Evolutionary conservation across 805 yeast genomes (phyloP), one percentile per base, ranked within the genome.

Genomic region (Metschnikowia dekortorum): DNA sequence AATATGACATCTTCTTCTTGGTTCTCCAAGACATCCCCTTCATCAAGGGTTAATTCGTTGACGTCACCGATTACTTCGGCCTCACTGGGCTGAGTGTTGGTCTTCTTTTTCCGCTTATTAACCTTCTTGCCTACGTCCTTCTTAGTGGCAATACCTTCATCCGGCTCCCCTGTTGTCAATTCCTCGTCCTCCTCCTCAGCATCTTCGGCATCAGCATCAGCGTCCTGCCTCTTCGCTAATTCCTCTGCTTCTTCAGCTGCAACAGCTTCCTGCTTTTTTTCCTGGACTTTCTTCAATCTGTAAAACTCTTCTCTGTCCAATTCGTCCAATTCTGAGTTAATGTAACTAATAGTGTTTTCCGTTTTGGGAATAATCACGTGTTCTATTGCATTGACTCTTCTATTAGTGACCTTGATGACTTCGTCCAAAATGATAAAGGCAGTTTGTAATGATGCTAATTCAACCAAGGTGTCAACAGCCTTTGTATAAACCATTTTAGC

Each of bases 371-470:
- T 92, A 62, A 92, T 91, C 42, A 92, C 98, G 65, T 92, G 98
- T 74, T 92, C 99, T 70, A 92, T 92, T 55, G 99, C 98, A 68
- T 92, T 92, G 63, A 92, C 99, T 79, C 99, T 88, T 75, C 99
- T 83, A 71, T 92, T 92, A 48, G 99, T 92, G 53, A 94, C 97
- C 70, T 94, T 94, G 69, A 92, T 94, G 52, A 92, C 99, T 69
- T 92, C 99, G 71, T 94, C 99, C 62, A 92, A 80, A 58, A 92
- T 92, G 49, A 94, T 89, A 67, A 92, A 92, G 1, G 98, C 98
- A 6, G 98, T 92, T 68, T 92, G 99, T 63, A 94, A 75, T 10
- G 97, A 89, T 0, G 99, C 99, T 59, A 92, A 78, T 66, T 90
- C 97, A 32, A 92, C 97, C 55, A 92, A 78, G 0, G 97, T 90